Base-by-base conservation (phyloP, 805 yeast species). In the Starmerella tilneyi region DNA sequence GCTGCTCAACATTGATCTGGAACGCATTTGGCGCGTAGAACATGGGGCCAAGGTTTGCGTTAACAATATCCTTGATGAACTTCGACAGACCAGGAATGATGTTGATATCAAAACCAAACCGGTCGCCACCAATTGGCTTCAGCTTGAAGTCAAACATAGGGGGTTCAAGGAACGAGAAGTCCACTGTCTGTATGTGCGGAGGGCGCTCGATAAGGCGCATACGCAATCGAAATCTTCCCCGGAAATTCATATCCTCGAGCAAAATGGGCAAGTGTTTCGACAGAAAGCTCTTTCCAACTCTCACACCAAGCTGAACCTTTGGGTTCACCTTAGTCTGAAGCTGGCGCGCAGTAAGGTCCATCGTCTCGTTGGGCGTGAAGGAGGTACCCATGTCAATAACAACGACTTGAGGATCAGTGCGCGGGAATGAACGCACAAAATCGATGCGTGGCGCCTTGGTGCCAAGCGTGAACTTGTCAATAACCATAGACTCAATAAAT, bases 321-420 rank as follows among this genome's bases (percentile, higher is more conserved):
- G 88, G 94, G 63, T 88, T 86, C 34, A 86, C 88, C 54, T 77
- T 78, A 61, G 79, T 84, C 60, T 80, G 84, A 63, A 81, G 62
- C 63, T 92, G 96, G 58, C 89, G 84, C 22, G 79, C 77, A 45
- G 85, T 84, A 55, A 85, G 68, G 63, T 92, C 99, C 33, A 81
- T 81, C 41, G 76, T 64, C 31, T 86, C 82, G 63, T 84, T 85
- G n/a, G 99, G 98, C 22, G 84, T 81, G 68, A 88, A 84, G 1
- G 96, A 83, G 35, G 82, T 74, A 33, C 79, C 81, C 96, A 96
- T 89, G 64, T 92, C 98, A 96, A 92, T 92, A 43, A 94, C 96
- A 9, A 89, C 94, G 43, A 92, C 81, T 59, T 89, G 96, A 50
- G 81, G 82, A 24, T 77, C 79, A n/a, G 96, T 89, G 51, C 89